Percentiles rank a stretch among this genome's conserved stretches.
Evolutionary conservation across 2,329 filamentous ascomycete genomes (phyloP).

Genomic region (Tolypocladium inflatum): DNA sequence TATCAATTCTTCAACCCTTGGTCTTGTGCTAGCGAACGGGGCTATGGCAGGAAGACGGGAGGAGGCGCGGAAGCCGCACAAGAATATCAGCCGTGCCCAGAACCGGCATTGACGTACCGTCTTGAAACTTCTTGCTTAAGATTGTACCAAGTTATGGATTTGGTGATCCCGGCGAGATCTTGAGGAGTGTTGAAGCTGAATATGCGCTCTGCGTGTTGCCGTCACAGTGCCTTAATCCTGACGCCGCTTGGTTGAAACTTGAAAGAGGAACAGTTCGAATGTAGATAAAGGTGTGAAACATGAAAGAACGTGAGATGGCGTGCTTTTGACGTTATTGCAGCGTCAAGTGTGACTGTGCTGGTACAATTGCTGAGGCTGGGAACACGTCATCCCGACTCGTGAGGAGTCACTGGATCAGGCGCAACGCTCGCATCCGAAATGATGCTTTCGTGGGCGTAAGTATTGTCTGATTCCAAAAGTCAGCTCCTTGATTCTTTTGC

Average conservation of each 20-base stretch:
- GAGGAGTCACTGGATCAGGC: not conserved
- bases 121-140: accelerated
- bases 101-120: not conserved
- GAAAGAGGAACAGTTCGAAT: not conserved
- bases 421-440: not conserved
- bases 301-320: too few relatives aligned
- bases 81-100: too few relatives aligned
- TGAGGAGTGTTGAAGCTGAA: too few relatives aligned
- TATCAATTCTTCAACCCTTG: too few relatives aligned
- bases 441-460: not conserved
- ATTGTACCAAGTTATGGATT: not conserved
- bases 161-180: not conserved
- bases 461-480: not conserved
- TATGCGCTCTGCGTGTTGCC: too few relatives aligned
- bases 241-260: not conserved
- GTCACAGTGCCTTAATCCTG: not conserved
- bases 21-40: too few relatives aligned
- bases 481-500: not conserved
- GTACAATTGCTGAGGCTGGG: not conserved
- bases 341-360: not conserved
- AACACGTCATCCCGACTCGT: not conserved
- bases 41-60: too few relatives aligned
- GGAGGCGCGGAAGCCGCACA: too few relatives aligned
- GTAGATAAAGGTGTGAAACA: too few relatives aligned
- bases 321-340: not conserved